Base-by-base conservation (phyloP, 2,329 filamentous ascomycete species). In the Sclerotinia nivalis region DNA sequence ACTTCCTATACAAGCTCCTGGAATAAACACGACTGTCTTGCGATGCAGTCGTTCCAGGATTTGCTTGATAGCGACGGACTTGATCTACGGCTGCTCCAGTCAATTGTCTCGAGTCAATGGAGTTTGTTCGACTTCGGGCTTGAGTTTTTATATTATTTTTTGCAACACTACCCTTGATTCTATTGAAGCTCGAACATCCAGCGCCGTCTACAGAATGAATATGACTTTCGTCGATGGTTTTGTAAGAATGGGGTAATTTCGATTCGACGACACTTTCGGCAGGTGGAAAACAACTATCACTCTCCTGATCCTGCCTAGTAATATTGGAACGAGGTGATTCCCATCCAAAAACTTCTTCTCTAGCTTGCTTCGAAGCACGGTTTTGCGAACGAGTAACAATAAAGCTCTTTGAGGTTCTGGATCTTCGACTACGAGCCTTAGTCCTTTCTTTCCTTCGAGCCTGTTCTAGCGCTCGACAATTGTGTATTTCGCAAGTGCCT, bases 321-420 rank as follows among this genome's bases (percentile, higher is more conserved):
- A 50, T 47, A 50, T 43, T 40, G 10, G 66, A 45, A 22, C 55
- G 47, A 64, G 56, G 65, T 25, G 71, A 71, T 58, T 72, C 68
- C 72, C 73, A 74, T 28, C 74, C 73, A 71, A 75, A 76, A 37
- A 71, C 66, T 68, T 73, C 55, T n/a, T 75, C 71, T 52, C 62
- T 74, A 34, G 71, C 72, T 43, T 72, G 71, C 22, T 65, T 67
- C 54, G 66, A 72, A 66, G 68, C 72, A 40, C 71, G 70, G 62
- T 68, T 73, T 25, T 73, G 71, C 40, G 72, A 70, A 43, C 68
- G 59, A 68, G 62, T 50, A 54, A 70, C 58, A 37, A 71, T 22
- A 69, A 70, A 61, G 60, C 45, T 37, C 28, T 49, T 43, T 18
- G 34, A 70, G 20, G 43, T 70, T 58, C 66, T 73, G 40, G 70